Base-by-base conservation (phyloP, 1,284 basidiomycete species). In the Pholiota adiposa region DNA sequence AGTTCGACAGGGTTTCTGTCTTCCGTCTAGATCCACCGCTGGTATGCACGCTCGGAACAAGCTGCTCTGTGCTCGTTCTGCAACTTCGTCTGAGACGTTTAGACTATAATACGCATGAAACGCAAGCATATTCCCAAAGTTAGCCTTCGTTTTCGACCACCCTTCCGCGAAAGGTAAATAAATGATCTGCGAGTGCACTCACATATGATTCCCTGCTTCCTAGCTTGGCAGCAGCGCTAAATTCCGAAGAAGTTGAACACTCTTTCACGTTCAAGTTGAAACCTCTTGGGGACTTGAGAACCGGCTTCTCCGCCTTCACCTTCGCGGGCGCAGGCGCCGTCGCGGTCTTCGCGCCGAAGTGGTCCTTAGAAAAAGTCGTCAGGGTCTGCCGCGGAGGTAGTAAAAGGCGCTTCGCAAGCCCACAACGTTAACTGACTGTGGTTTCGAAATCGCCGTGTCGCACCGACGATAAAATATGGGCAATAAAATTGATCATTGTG, bases 31-130 rank as follows among this genome's bases (percentile, higher is more conserved):
- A 36, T 31, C 29, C 29, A 34, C 51, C 34, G 25, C 16, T 31
- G 36, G n/a, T n/a, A n/a, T 40, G 25, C 50, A 8, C 5, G 25
- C 43, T 58, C 18, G 60, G 60, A 18, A 61, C 19, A 25, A 61
- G n/a, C 31, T 61, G 60, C 29, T 61, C 60, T 12, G 51, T 61
- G 51, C 55, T 54, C 14, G 50, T 33, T 27, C 27, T 40, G n/a
- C n/a, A n/a, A 23, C 56, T 57, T 54, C 48, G 48, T 27, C 57
- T 23, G 5, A 31, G 19, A 51, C 25, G 33, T 41, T 40, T n/a
- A n/a, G n/a, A 25, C 31, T 27, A 46, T 11, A 23, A 40, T 12
- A 46, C 12, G 16, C 23, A 25, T 38, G 19, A 44, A 46, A 21
- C 23, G 19, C 5, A 38, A 14, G 4, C 36, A 38, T 11, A 38